phyloP scores from a whole-genome alignment of 257 asterid genomes.

The Ocimum tenuiflorum region DNA sequence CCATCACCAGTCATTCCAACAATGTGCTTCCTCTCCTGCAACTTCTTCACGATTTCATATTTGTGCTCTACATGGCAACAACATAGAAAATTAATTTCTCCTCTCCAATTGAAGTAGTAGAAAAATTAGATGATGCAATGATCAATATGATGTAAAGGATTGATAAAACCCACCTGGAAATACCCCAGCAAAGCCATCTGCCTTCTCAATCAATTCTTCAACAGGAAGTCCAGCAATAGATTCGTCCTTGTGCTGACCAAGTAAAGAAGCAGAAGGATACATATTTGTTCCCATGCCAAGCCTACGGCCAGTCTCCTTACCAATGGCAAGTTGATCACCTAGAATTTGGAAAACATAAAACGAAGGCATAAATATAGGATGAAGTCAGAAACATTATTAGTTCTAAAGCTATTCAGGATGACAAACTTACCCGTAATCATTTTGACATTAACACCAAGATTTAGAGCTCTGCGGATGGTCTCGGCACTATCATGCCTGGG shows the following conservation, averaged over 20 bases:
- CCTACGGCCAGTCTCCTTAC: constrained; percentile 93
- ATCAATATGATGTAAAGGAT: background rate
- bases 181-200: constrained; percentile 99
- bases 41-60: constrained; percentile 90
- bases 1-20: constrained; percentile 99
- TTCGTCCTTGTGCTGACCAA: constrained; percentile 89
- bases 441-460: constrained; percentile 92
- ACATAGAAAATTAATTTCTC: background rate
- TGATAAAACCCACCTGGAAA: constrained; percentile 64
- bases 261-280: constrained; percentile 93
- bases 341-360: background rate
- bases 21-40: constrained; percentile 96
- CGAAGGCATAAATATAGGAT: background rate
- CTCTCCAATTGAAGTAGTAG: background rate
- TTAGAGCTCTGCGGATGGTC: constrained; percentile 87
- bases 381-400: background rate
- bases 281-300: constrained; percentile 98
- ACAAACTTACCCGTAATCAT: constrained; percentile 80
- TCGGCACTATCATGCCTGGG: constrained; percentile 99
- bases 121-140: too few relatives aligned
- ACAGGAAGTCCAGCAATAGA: constrained; percentile 84
- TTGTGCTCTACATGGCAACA: constrained; percentile 69
- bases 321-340: constrained; percentile 99
- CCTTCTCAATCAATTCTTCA: constrained; percentile 92
- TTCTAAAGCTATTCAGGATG: background rate